Base-by-base conservation (phyloP, 129 eudicot species). In the Apium graveolens region DNA sequence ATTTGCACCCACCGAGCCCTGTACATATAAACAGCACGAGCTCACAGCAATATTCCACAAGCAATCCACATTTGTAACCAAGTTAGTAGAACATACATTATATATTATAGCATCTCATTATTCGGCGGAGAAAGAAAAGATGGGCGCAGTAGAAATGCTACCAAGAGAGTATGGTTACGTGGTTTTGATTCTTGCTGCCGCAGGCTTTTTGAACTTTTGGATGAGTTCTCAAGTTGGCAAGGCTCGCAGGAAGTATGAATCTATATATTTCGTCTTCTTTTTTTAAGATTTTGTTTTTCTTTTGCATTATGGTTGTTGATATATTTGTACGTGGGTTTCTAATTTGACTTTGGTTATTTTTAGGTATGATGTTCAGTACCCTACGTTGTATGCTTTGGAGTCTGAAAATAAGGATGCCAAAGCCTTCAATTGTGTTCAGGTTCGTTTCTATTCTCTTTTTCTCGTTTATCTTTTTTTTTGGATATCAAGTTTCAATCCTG, bases 361-460 rank as follows among this genome's bases (percentile, higher is more conserved):
- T 77, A 94, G 97, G 96, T 94, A 94, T 81, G 78, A 87, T 55
- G 96, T 94, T 69, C 76, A 42, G 17, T 94, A 91, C 74, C 98
- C 98, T 9, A 77, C 87, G 11, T 81, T 94, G 69, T 94, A 94
- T 82, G 97, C 98, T 41, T 75, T 78, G 5, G 98, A 94, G 86
- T 86, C 97, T 24, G 98, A 94, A 66, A 88, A 86, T 86, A 88
- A 94, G 93, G 93, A 94, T 78, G 93, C 89, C 70, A 91, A 88
- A 88, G 76, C 87, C 90, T 94, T 88, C 81, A 94, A 94, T 68
- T 94, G 98, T 84, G 78, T 94, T 43, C 97, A 94, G 98, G 98
- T 94, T 68, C 13, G 10, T 34, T 38, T 38, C 5, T 38, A 3
- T 34, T 14, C 20, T 20, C 63, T 7, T 2, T 53, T 5, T 53